Percentiles rank a stretch among this genome's conserved stretches.
Evolutionary conservation across 2,329 filamentous ascomycete species (phyloP).

Genomic region (Cryphonectria naterciae): DNA sequence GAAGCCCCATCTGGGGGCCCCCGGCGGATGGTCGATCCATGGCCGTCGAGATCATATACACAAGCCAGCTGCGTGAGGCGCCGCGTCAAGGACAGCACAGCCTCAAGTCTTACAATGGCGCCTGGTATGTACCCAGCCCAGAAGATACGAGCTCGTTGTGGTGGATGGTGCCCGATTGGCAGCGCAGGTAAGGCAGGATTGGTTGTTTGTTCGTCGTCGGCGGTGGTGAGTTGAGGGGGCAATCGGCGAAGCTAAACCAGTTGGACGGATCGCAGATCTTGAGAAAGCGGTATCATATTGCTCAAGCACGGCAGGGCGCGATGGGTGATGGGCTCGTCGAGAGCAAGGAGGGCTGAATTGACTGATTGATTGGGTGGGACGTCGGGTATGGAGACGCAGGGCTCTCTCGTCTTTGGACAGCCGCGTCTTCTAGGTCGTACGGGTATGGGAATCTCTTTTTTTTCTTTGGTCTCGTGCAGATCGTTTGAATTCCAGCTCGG

Average conservation of each 20-base stretch:
- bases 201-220: conserved; percentile 2
- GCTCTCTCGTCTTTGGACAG: conserved; percentile 14
- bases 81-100: conserved; percentile 4
- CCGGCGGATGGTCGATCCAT: conserved; percentile 35
- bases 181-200: conserved; percentile 1
- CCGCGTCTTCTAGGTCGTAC: conserved; percentile 16
- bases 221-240: not conserved
- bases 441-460: conserved; percentile 3
- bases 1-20: conserved; percentile 37
- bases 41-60: conserved; percentile 24
- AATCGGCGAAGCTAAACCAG: conserved; percentile 24
- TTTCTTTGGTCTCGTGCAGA: conserved; percentile 1
- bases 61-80: conserved; percentile 13
- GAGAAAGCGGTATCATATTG: conserved; percentile 27
- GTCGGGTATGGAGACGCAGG: conserved; percentile 7
- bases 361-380: not conserved
- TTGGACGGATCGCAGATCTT: conserved; percentile 17
- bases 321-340: not conserved
- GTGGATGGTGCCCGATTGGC: not conserved
- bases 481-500: conserved; percentile 3
- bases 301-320: conserved; percentile 22
- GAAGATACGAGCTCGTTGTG: conserved; percentile 12
- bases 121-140: conserved; percentile 15
- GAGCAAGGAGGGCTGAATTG: conserved; percentile 6
- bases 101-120: conserved; percentile 8